Evolutionary conservation across 768 basidiomycete species (phyloP), one percentile per base, ranked within the genome.

Genomic region (Mrakia frigida): DNA sequence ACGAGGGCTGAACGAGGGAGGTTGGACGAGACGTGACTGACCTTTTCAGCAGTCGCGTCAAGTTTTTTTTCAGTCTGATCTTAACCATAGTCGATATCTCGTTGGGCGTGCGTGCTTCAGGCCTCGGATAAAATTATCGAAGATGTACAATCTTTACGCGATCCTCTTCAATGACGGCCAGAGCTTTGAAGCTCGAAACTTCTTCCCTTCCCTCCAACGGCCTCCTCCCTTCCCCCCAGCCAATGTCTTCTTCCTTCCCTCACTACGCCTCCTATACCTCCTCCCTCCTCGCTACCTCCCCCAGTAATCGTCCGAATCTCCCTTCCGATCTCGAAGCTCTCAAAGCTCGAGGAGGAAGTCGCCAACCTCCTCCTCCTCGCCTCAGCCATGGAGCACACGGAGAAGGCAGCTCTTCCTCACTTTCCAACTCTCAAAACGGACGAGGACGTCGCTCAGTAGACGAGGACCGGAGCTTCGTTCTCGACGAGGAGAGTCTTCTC

Each of bases 241-340:
- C 43, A 3, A 72, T 72, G 70, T 72, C 70, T 6, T 72, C 70
- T 33, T 72, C 70, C 13, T 72, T 72, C 33, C 70, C 70, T 3
- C 70, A 72, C 53, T 72, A 72, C 70, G 46, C 70, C 11, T 50
- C 70, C 50, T 50, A 52, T 33, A 52, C 70, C 11, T 53, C 70
- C 16, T 52, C 70, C 6, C 70, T 72, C 33, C 35, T 37, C 18
- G 70, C 70, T 1, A 72, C 70, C 53, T 72, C 70, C 16, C 70
- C 70, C 2, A 56, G n/a, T 16, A 28, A 46, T 31, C 50, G 50
- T 23, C 33, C 70, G 16, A 56, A 28, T 16, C 16, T 33, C 23
- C 28, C 52, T 6, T 21, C 50, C 13, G 50, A 72, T 33, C 33
- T 72, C 13, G 70, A 72, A 13, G 70, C 70, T 23, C 70, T 72